Conservation (phyloP, 441 rosid species). For the Gossypium schwendimanii region DNA sequence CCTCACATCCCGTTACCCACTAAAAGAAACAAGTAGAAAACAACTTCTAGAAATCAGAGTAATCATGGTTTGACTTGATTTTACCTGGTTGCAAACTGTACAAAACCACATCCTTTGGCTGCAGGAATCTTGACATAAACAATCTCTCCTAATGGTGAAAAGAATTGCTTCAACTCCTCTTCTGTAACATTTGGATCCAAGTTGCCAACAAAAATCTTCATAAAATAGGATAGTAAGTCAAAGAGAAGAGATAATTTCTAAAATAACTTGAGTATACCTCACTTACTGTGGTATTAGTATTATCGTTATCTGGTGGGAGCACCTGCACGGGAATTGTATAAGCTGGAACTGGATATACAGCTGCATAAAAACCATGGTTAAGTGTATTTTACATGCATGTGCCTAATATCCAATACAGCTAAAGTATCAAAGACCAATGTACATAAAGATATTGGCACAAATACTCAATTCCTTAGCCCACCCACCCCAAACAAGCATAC, state of each 20-base stretch:
- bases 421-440: slow-evolving; percentile 2
- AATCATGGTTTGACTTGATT: neutral
- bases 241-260: slow-evolving; percentile 9
- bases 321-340: slow-evolving; percentile 53
- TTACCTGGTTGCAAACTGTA: slow-evolving; percentile 69
- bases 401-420: neutral
- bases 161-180: slow-evolving; percentile 73
- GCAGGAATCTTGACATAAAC: slow-evolving; percentile 68
- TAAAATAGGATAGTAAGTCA: slow-evolving; percentile 18
- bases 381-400: slow-evolving; percentile 2
- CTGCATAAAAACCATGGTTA: slow-evolving; percentile 28
- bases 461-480: neutral
- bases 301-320: slow-evolving; percentile 61
- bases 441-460: neutral
- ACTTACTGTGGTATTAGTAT: slow-evolving; percentile 60
- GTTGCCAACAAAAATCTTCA: slow-evolving; percentile 66
- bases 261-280: neutral
- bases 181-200: slow-evolving; percentile 80
- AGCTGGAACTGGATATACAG: slow-evolving; percentile 58
- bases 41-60: neutral
- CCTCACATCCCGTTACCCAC: neutral
- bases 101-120: slow-evolving; percentile 78
- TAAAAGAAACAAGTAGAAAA: neutral
- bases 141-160: slow-evolving; percentile 70
- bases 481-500: neutral